Percentiles rank a stretch among this genome's conserved stretches.
Conservation (phyloP, 2,329 filamentous ascomycete species). For the Chalara sp. region DNA sequence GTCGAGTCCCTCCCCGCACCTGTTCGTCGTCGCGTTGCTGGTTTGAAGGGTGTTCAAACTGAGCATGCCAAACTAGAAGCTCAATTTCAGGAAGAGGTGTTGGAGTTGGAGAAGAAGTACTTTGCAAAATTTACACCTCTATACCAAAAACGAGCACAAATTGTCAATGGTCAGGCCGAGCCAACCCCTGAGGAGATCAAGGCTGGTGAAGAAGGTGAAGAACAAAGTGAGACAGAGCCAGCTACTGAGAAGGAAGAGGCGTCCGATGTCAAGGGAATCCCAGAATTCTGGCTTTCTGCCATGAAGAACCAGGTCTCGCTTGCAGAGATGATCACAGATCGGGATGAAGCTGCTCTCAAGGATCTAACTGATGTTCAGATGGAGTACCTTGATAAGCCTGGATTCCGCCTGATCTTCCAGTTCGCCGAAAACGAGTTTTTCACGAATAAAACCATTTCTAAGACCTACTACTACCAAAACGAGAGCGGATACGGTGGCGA, state of each 20-base stretch:
- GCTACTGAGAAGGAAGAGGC: conserved; percentile 44
- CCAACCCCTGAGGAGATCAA: conserved; percentile 82
- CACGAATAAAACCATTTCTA: conserved; percentile 93
- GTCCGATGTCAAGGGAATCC: conserved; percentile 65
- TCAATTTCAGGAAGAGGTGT: conserved; percentile 96
- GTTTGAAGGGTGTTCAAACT: conserved; percentile 96
- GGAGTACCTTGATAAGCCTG: conserved; percentile 98
- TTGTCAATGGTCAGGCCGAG: conserved; percentile 82
- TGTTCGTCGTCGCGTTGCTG: conserved; percentile 88
- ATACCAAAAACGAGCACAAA: conserved; percentile 89
- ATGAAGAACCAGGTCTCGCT: conserved; percentile 99
- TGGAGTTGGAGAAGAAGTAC: conserved; percentile 98
- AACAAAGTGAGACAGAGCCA: conserved; percentile 43
- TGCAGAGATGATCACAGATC: conserved; percentile 97
- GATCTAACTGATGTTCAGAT: conserved; percentile 88
- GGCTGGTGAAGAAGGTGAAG: conserved; percentile 74
- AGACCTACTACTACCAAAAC: conserved; percentile 99
- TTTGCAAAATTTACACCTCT: conserved; percentile 97
- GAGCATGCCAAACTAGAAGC: conserved; percentile 98
- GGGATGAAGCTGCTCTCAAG: conserved; percentile 90
- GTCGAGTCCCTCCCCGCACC: conserved; percentile 88
- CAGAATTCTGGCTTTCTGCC: conserved; percentile 98
- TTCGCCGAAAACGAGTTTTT: conserved; percentile 95
- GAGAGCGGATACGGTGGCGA: conserved; percentile 98
- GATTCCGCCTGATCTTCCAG: conserved; percentile 97